Evolutionary conservation across 129 eudicot species (phyloP), one percentile per base, ranked within the genome.

Genomic region (Centella asiatica): DNA sequence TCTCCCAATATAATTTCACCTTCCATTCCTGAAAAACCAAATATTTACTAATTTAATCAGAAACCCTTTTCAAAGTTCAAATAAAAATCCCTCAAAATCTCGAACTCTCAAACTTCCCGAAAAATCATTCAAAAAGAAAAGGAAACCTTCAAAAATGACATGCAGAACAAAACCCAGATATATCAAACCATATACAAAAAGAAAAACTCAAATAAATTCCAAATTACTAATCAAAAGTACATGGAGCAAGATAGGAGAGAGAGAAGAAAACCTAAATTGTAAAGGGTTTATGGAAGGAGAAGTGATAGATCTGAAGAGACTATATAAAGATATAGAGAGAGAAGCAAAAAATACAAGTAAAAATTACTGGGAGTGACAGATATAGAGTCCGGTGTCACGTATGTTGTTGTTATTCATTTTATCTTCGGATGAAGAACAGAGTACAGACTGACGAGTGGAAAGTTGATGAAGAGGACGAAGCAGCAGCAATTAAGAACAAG

Each of bases 1-100:
- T 24, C 57, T 27, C 56, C 56, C 65, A 80, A 72, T 42, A 76
- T 55, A 66, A 64, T 63, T 63, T 61, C 71, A 47, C 62, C 69
- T 48, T 36, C 57, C 73, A 75, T 72, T 42, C 49, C 56, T 8
- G 11, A 36, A 58, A 27, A 59, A 56, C 7, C 58, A 29, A 58
- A 42, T 26, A 69, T 26, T 33, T n/a, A 51, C 50, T 29, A 28
- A 52, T 32, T 60, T 8, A 56, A 67, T 14, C 57, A 47, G 18
- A 18, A 71, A 8, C 52, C 33, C 53, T 67, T 69, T 53, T 51
- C 36, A 0, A 19, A 36, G 24, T 1, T 9, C 44, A 64, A 71
- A 54, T 39, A 39, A 62, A 10, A 42, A 15, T 6, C 19, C 55
- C 47, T 48, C 27, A 9, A 19, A 44, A 2, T 42, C 36, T 23